A percentile compares a stretch with the other conserved stretches of the same genome.
Conservation (phyloP, 495 filamentous ascomycete species). For the Pseudevernia furfuracea region DNA sequence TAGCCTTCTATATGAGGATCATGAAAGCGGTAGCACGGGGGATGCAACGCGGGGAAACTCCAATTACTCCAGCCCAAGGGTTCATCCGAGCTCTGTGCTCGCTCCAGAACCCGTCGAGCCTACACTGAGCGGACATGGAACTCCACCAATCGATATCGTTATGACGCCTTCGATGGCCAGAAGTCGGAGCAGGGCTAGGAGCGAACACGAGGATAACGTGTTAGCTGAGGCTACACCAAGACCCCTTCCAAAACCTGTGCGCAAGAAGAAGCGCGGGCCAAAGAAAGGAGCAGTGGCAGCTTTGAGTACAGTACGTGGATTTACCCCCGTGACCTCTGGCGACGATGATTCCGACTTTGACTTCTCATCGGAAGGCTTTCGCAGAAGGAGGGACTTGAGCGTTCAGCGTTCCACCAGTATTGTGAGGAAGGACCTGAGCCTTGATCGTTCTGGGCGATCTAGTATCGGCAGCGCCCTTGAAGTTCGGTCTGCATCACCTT, state of each 20-base stretch:
- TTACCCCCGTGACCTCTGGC: slow-evolving; percentile 76
- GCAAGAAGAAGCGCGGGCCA: slow-evolving; percentile 49
- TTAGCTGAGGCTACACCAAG: slow-evolving; percentile 11
- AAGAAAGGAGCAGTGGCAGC: slow-evolving; percentile 48
- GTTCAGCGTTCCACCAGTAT: slow-evolving; percentile 30
- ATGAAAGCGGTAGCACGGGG: not conserved
- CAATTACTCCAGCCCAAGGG: not conserved
- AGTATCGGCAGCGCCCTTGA: slow-evolving; percentile 43
- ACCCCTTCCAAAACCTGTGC: slow-evolving; percentile 9
- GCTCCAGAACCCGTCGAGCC: slow-evolving; percentile 5
- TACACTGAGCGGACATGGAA: slow-evolving; percentile 25
- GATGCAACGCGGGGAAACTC: not conserved
- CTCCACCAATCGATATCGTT: slow-evolving; percentile 30
- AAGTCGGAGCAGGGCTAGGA: slow-evolving; percentile 10
- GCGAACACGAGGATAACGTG: slow-evolving; percentile 16
- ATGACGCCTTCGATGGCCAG: slow-evolving; percentile 11
- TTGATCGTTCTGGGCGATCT: slow-evolving; percentile 26
- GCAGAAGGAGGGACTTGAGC: slow-evolving; percentile 29
- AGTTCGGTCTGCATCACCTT: slow-evolving; percentile 49
- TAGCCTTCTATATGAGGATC: not conserved
- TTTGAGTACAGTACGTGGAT: slow-evolving; percentile 66
- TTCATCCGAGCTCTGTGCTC: not conserved
- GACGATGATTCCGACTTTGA: slow-evolving; percentile 88
- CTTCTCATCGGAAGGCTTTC: slow-evolving; percentile 47
- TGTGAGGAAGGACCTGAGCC: slow-evolving; percentile 30